Evolutionary conservation across 352 stramenopile species (phyloP).

Genomic region (Phytophthora melonis): DNA sequence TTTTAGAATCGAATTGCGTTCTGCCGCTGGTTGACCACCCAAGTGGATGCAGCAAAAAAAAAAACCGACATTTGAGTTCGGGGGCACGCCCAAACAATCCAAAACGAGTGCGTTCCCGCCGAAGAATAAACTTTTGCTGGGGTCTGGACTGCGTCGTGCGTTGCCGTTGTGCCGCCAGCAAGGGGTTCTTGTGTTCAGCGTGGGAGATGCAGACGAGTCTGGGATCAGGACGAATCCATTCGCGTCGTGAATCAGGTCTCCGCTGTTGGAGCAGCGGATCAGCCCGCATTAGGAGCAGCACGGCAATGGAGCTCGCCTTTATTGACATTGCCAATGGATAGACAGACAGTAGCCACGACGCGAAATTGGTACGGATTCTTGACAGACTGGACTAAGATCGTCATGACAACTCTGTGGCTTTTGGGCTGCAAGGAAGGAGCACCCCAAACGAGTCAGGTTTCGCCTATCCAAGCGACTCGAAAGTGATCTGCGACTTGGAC

Average conservation of each 20-base stretch:
- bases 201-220: neutral
- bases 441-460: neutral
- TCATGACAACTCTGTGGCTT: neutral
- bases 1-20: neutral
- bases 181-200: neutral
- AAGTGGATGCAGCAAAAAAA: neutral
- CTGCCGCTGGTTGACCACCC: neutral
- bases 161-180: neutral
- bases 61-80: neutral
- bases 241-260: neutral
- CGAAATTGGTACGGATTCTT: neutral
- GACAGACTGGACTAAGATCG: neutral
- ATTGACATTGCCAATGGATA: no score
- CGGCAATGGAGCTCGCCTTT: neutral
- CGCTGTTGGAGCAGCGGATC: neutral
- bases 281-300: neutral
- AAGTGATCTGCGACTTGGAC: neutral
- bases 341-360: neutral
- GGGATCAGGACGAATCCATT: neutral
- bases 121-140: neutral
- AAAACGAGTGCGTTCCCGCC: neutral
- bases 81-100: neutral
- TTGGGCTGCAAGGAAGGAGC: neutral
- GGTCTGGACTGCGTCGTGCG: neutral
- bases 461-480: neutral